These are phyloP conservation scores for Zea luxurians DNA, from an alignment of 176 grass and related monocot genomes.

Conservation along the genomic window DNA sequence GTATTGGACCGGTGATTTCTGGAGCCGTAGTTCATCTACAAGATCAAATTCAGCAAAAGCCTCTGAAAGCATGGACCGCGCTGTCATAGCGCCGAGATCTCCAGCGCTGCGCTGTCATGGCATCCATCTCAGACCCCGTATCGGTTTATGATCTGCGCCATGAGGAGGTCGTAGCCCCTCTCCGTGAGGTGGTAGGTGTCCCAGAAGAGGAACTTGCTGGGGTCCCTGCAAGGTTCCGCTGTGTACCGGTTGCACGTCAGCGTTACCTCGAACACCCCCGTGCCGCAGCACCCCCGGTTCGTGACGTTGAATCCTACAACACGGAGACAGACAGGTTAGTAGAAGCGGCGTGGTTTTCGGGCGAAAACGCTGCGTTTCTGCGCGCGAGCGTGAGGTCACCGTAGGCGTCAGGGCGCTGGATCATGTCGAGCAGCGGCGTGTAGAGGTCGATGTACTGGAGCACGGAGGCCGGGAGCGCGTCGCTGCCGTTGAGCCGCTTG, in stretches of 20 bases:
- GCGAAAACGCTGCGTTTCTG: neutral
- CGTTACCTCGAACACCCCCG: slow-evolving; percentile 72
- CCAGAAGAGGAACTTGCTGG: slow-evolving; percentile 75
- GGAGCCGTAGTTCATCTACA: neutral
- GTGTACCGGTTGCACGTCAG: slow-evolving; percentile 67
- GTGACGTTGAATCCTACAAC: slow-evolving; percentile 62
- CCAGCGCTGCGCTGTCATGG: neutral
- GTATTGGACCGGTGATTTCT: neutral
- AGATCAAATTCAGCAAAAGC: neutral
- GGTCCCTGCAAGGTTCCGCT: slow-evolving; percentile 45
- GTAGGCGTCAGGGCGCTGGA: slow-evolving; percentile 55
- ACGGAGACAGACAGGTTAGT: neutral
- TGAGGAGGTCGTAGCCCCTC: slow-evolving; percentile 61
- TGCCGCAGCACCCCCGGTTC: slow-evolving; percentile 74
- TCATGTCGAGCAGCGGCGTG: slow-evolving; percentile 70
- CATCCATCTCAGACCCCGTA: slow-evolving; percentile 26
- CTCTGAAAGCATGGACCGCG: neutral
- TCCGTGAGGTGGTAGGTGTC: slow-evolving; percentile 82
- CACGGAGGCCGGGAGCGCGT: slow-evolving; percentile 39
- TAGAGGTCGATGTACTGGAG: slow-evolving; percentile 69
- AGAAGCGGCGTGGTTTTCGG: neutral
- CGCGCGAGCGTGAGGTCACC: neutral
- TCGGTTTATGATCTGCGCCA: slow-evolving; percentile 38
- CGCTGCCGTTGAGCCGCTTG: slow-evolving; percentile 57
- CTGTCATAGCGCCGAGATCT: neutral